phyloP scores from a whole-genome alignment of 2,329 filamentous ascomycete genomes.

The Arthroderma sp. region DNA sequence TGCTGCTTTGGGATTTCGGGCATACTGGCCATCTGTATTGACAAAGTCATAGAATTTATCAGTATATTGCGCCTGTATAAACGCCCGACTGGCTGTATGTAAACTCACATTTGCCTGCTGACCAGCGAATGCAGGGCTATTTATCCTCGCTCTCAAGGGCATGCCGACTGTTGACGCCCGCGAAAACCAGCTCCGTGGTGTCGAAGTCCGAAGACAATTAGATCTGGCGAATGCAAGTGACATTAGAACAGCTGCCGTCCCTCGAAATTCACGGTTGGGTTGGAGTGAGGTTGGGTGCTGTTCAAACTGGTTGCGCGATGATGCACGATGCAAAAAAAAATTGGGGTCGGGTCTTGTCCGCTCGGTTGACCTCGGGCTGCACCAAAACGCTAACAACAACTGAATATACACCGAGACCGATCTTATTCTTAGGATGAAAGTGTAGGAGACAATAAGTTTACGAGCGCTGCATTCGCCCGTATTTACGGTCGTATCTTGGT shows the following conservation, averaged over 20 bases:
- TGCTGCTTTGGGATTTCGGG: slow-evolving; percentile 38
- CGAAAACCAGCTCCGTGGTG: slow-evolving; percentile 36
- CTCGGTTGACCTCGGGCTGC: slow-evolving; percentile 19
- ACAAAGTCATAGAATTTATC: slow-evolving; percentile 1
- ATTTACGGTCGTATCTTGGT: neutral
- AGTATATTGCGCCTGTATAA: neutral
- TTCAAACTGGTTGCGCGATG: neutral
- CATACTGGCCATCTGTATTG: slow-evolving; percentile 30
- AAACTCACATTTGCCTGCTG: slow-evolving; percentile 37
- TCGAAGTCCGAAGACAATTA: slow-evolving; percentile 24
- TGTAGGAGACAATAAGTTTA: neutral
- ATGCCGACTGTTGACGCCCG: slow-evolving; percentile 41
- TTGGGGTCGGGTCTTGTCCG: slow-evolving; percentile 10
- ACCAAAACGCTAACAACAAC: neutral
- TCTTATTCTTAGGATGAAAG: neutral
- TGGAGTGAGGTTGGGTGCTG: neutral
- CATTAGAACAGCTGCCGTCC: neutral
- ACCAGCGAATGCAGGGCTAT: slow-evolving; percentile 44
- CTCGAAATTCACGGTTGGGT: neutral
- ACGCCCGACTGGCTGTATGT: slow-evolving; percentile 1
- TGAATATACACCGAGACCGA: neutral
- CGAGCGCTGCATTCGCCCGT: too few relatives aligned
- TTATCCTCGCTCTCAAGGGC: slow-evolving; percentile 68
- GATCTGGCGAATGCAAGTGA: slow-evolving; percentile 33
- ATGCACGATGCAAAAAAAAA: neutral